These are phyloP conservation scores for Lactarius hatsudake DNA, from an alignment of 768 basidiomycete genomes.

Conservation along the genomic window DNA sequence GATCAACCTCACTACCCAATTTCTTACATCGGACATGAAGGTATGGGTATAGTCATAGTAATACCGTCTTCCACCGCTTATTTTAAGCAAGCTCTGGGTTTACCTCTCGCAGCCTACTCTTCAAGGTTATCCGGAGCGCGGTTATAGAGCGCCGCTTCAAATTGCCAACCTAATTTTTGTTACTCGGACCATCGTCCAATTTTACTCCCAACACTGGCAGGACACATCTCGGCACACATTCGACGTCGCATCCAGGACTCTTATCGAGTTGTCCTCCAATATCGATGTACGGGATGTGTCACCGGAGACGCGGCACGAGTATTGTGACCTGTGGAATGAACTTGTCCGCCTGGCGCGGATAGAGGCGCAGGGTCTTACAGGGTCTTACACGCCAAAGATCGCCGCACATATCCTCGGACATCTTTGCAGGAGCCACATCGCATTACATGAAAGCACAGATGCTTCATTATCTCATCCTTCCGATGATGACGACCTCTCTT, in stretches of 20 bases:
- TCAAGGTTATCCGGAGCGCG: neutral
- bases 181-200: neutral
- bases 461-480: neutral
- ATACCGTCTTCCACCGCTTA: neutral
- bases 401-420: neutral
- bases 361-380: neutral
- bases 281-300: neutral
- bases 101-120: neutral
- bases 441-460: neutral
- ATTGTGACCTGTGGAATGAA: neutral
- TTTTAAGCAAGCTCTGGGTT: neutral
- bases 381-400: neutral
- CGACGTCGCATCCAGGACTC: too few species aligned
- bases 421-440: neutral
- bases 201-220: neutral
- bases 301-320: conserved; percentile 4
- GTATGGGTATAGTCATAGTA: neutral
- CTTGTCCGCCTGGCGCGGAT: neutral
- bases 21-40: neutral
- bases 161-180: neutral
- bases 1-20: neutral
- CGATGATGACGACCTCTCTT: neutral
- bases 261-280: neutral
- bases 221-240: neutral
- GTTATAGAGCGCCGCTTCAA: neutral